These are phyloP conservation scores for Centaurea solstitialis DNA, from an alignment of 129 eudicot species.

Conservation along the genomic window DNA sequence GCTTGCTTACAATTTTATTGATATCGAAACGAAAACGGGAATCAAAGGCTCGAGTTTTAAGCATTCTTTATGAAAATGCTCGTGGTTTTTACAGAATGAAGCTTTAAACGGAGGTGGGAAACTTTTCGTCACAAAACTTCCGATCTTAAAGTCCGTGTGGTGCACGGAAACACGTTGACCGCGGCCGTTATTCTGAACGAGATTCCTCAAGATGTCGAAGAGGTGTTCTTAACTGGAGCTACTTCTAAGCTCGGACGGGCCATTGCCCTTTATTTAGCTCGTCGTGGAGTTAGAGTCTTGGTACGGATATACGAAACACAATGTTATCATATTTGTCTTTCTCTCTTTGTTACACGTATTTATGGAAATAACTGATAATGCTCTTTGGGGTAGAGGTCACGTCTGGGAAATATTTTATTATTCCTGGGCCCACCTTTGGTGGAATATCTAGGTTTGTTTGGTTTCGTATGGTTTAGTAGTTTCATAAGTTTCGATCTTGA, in stretches of 20 bases:
- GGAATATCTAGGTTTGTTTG: not conserved
- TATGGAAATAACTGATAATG: not conserved
- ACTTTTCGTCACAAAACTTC: conserved; percentile 82
- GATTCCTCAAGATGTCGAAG: conserved; percentile 61
- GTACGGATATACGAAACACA: conserved; percentile 27
- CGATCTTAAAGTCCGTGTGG: conserved; percentile 78
- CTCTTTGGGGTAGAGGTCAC: not conserved
- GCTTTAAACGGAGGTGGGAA: conserved; percentile 86
- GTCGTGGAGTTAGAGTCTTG: conserved; percentile 63
- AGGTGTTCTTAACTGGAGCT: conserved; percentile 83
- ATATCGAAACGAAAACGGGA: not conserved
- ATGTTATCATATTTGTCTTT: not conserved
- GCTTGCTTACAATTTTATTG: not conserved
- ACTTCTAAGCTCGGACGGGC: conserved; percentile 98
- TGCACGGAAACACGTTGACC: conserved; percentile 90
- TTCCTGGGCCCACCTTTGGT: not conserved
- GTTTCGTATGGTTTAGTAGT: not conserved
- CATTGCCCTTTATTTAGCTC: conserved; percentile 78
- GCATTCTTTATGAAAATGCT: not conserved
- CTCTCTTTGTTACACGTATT: not conserved
- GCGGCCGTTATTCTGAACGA: conserved; percentile 80
- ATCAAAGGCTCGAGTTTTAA: not conserved
- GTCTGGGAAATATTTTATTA: not conserved
- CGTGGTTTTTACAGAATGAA: conserved; percentile 58
- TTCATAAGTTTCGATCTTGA: not conserved